Evolutionary conservation across 2,329 filamentous ascomycete genomes (phyloP), one percentile per base, ranked within the genome.

Genomic region (Penicillium sp.): DNA sequence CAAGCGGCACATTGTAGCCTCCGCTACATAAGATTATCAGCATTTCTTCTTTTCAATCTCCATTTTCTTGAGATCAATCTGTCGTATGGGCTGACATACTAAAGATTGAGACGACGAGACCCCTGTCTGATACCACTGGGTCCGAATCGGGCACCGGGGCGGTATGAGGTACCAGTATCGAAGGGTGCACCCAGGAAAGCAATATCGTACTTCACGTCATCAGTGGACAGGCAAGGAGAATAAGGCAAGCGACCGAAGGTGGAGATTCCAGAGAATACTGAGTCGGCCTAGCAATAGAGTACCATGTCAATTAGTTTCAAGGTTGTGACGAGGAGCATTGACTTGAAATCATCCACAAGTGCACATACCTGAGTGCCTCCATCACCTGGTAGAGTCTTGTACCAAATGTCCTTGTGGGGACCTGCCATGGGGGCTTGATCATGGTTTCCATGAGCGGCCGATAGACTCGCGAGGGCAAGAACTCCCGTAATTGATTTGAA

Each of bases 171-270:
- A 50, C 89, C 89, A 1, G 90, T 93, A 70, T 95, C 90, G 64
- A 94, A 94, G 0, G 90, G 90, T 40, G 89, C 89, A 42, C 88
- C 87, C 89, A 94, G 84, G 72, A 95, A 94, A 1, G 90, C 90
- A 73, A 95, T 92, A 62, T 95, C 90, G 65, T 89, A 95, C 66
- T 86, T 84, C 61, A 88, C 85, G 25, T 85, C 81, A 40, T 85
- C 81, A 58, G 82, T 86, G n/a, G 83, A 79, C 4, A 95, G 79
- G 70, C 90, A 95, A 3, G 89, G 89, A 55, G 82, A 84, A 74
- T 95, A 94, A 6, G 87, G 85, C 41, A 94, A 77, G 49, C 89
- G 86, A 11, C 89, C 90, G 69, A 94, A 94, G 7, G 90, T 95
- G 1, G 88, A 89, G 67, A 95, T 94, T 26, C 90, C 90, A 1